Evolutionary conservation across 306 rosid species (phyloP), one percentile per base, ranked within the genome.

Genomic region (Fragaria iinumae): DNA sequence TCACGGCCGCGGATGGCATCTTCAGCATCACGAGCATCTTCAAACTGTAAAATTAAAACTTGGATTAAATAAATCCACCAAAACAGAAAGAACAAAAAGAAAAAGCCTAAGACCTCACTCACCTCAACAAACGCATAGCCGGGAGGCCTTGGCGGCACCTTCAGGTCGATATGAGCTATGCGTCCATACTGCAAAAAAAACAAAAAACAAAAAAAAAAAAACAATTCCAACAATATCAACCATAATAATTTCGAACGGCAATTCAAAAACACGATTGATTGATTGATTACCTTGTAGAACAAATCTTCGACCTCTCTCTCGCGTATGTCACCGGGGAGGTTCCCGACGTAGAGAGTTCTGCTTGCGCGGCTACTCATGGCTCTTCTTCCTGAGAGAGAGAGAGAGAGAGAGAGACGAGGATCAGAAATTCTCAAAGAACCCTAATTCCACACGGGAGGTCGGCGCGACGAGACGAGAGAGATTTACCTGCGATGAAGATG

Each of bases 71-170:
- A 65, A 72, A 59, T 43, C 17, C n/a, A 38, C 36, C 49, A 74
- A 20, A n/a, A 7, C 39, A 41, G 59, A 39, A 44, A 44, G n/a
- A 49, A 49, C 16, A 49, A 4, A 14, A 49, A 14, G 20, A 14
- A 14, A 14, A 49, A 60, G 11, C 45, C 45, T 43, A 43, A 43
- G 63, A 80, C 66, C 6, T 21, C 14, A 3, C 88, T 87, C 77
- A 92, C 99, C 99, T 93, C 98, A 50, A 96, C 97, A 83, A 96
- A 96, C 62, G 99, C 99, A 79, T 96, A 96, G 69, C 98, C 99
- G 27, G 99, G 99, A 38, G 99, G 99, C 79, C 98, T 96, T 23
- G 99, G 99, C 7, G 99, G 99, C 49, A 96, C 99, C 89, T 96
- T 96, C 18, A 93, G 87, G 81, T 96, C 98, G 80, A 96, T 90